These are phyloP conservation scores for Pyrenochaeta sp. DNA, from an alignment of 2,329 filamentous ascomycete species.

Conservation along the genomic window DNA sequence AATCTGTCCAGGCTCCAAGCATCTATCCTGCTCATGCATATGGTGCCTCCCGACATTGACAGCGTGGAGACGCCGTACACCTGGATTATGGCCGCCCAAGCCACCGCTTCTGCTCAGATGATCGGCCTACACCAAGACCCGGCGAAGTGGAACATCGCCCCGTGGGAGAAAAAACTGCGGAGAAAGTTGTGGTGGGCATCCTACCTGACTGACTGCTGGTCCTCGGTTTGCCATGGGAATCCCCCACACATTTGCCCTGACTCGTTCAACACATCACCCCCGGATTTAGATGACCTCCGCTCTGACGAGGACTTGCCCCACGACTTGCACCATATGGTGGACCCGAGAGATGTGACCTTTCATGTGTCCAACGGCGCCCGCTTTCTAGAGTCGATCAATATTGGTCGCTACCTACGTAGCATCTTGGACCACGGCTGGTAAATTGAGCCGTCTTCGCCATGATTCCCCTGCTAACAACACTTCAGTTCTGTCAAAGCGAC, in stretches of 20 bases:
- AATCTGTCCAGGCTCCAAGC: background rate
- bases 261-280: background rate
- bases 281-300: background rate
- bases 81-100: background rate
- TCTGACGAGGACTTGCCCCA: background rate
- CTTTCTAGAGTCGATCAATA: background rate
- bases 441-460: background rate
- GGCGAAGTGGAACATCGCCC: background rate
- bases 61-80: background rate
- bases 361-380: background rate
- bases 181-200: background rate
- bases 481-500: background rate
- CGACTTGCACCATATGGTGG: background rate
- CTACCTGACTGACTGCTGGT: background rate
- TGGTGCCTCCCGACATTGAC: background rate
- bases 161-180: background rate
- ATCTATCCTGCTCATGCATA: background rate
- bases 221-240: background rate
- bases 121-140: background rate
- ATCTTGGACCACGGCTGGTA: background rate
- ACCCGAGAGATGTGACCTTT: background rate
- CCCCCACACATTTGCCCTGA: background rate
- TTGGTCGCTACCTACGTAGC: background rate
- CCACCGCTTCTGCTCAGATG: background rate
- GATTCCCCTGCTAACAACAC: background rate